Conservation (phyloP, 768 basidiomycete genomes). For the Pleurotus pulmonarius region DNA sequence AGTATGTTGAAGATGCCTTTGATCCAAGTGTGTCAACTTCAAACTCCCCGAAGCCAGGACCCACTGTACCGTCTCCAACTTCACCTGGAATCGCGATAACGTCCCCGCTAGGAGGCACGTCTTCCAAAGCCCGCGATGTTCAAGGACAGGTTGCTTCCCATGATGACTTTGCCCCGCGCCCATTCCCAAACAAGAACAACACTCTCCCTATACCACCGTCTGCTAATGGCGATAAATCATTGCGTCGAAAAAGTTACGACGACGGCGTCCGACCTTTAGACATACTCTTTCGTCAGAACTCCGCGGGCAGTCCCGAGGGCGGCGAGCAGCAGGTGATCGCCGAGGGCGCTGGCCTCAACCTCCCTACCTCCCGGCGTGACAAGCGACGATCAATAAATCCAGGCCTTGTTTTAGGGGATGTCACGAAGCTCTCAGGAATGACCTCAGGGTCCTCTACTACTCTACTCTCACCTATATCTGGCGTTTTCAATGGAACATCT, state of each 20-base stretch:
- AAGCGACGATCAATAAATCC: slow-evolving; percentile 51
- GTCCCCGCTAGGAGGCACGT: not conserved
- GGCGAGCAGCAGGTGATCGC: not conserved
- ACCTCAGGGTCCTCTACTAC: slow-evolving; percentile 19
- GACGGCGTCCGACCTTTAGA: slow-evolving; percentile 41
- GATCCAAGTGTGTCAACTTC: slow-evolving; percentile 19
- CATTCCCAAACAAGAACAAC: slow-evolving; percentile 30
- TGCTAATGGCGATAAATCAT: slow-evolving; percentile 16
- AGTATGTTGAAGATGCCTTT: slow-evolving; percentile 35
- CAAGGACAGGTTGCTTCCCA: not conserved
- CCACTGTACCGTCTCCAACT: slow-evolving; percentile 20
- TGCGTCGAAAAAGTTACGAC: slow-evolving; percentile 39
- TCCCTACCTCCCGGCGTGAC: slow-evolving; percentile 33
- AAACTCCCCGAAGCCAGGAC: slow-evolving; percentile 10
- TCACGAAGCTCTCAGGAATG: slow-evolving; percentile 5
- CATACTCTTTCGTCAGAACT: slow-evolving; percentile 28
- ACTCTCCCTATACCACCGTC: slow-evolving; percentile 35
- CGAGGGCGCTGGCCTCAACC: slow-evolving; percentile 24
- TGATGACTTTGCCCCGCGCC: slow-evolving; percentile 7
- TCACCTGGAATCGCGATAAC: slow-evolving; percentile 38
- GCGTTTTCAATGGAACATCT: slow-evolving; percentile 23
- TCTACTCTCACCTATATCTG: slow-evolving; percentile 27
- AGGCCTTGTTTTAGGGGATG: slow-evolving; percentile 28
- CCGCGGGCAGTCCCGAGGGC: not conserved
- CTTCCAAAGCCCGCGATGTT: not conserved